phyloP scores from a whole-genome alignment of 345 rosid species.

The Cardamine resedifolia region DNA sequence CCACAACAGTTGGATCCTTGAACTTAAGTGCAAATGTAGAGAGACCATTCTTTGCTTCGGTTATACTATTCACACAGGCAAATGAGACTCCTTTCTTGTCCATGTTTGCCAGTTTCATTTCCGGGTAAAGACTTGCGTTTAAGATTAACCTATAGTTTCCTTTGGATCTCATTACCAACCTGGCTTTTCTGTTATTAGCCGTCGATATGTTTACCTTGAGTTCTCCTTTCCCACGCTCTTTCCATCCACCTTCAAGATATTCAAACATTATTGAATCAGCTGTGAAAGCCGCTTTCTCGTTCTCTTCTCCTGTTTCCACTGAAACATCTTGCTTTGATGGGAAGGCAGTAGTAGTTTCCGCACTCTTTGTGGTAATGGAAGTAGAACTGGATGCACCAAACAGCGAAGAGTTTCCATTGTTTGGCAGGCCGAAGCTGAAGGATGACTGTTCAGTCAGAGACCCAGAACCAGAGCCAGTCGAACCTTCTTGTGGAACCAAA shows the following conservation, averaged over 20 bases:
- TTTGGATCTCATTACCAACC: slow-evolving; percentile 81
- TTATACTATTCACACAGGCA: slow-evolving; percentile 71
- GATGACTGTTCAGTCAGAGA: slow-evolving; percentile 35
- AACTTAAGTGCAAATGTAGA: slow-evolving; percentile 85
- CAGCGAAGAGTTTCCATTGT: slow-evolving; percentile 65
- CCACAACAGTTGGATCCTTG: slow-evolving; percentile 63
- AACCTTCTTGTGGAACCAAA: slow-evolving; percentile 49
- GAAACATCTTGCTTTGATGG: slow-evolving; percentile 74
- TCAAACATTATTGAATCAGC: slow-evolving; percentile 82
- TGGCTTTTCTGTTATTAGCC: slow-evolving; percentile 51
- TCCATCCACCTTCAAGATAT: slow-evolving; percentile 73
- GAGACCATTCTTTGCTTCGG: slow-evolving; percentile 58
- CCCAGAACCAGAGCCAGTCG: slow-evolving; percentile 38
- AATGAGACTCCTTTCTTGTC: slow-evolving; percentile 88
- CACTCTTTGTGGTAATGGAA: slow-evolving; percentile 48
- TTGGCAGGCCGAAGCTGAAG: slow-evolving; percentile 49
- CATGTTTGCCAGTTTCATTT: slow-evolving; percentile 90
- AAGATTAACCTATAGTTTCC: slow-evolving; percentile 84
- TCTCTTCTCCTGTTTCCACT: slow-evolving; percentile 93
- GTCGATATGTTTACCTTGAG: slow-evolving; percentile 74
- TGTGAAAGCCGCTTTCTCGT: slow-evolving; percentile 62
- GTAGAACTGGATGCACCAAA: slow-evolving; percentile 45
- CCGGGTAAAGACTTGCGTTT: slow-evolving; percentile 83
- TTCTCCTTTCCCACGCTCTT: slow-evolving; percentile 97
- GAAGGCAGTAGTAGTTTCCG: slow-evolving; percentile 38